These are phyloP conservation scores for Dendrocalamus latiflorus DNA, from an alignment of 202 grass and related monocot species.

Conservation along the genomic window DNA sequence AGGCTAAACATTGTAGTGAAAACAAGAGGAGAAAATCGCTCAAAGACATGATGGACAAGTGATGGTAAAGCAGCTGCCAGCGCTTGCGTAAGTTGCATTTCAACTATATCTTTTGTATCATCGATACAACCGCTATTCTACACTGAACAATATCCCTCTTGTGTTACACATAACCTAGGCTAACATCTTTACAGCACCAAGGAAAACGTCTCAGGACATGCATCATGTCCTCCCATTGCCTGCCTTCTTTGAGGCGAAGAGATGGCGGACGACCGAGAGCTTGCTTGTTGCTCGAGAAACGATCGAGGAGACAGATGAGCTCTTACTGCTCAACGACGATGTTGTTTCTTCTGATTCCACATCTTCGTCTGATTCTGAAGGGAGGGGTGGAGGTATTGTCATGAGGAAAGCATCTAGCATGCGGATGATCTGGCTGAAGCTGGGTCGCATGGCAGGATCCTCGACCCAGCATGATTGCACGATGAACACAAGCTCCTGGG, in stretches of 20 bases:
- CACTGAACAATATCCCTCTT: slow-evolving; percentile 38
- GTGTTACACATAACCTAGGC: slow-evolving; percentile 47
- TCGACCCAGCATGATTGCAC: too few species aligned
- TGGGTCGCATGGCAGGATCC: too few species aligned
- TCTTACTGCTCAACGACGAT: slow-evolving; percentile 45
- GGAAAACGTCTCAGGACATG: slow-evolving; percentile 38
- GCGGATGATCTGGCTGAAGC: too few species aligned
- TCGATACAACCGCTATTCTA: slow-evolving; percentile 48
- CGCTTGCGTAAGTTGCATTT: slow-evolving; percentile 41
- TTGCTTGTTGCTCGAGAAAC: slow-evolving; percentile 73
- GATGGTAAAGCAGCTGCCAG: slow-evolving; percentile 34
- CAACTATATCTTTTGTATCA: slow-evolving; percentile 34
- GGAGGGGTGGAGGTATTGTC: too few species aligned
- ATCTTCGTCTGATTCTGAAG: slow-evolving; percentile 27
- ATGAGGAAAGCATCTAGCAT: too few species aligned
- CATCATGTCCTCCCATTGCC: slow-evolving; percentile 58
- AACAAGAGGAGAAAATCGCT: background rate
- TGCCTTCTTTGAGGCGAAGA: slow-evolving; percentile 82
- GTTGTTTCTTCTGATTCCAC: slow-evolving; percentile 31
- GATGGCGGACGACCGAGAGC: slow-evolving; percentile 89
- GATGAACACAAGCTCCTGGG: too few species aligned
- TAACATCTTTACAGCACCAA: slow-evolving; percentile 53
- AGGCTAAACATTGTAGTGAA: background rate
- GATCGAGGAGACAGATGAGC: slow-evolving; percentile 58
- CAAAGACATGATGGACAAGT: background rate